Evolutionary conservation across 208 protist genomes (phyloP), one percentile per base, ranked within the genome.

Genomic region (Angomonas ambiguus): DNA sequence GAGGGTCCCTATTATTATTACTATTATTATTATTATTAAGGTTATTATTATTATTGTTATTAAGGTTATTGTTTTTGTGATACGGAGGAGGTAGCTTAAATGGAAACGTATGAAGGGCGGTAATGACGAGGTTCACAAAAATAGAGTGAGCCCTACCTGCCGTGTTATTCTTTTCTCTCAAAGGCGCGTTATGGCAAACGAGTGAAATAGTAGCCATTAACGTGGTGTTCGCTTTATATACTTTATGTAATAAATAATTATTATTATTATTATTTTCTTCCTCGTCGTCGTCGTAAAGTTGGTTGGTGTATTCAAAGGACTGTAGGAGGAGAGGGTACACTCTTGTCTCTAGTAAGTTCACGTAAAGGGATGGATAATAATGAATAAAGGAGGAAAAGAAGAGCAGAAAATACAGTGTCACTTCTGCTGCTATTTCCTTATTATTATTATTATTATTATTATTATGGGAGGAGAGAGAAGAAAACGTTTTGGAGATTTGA

Each of bases 1-100:
- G n/a, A n/a, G n/a, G n/a, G n/a, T n/a, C n/a, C n/a, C n/a, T 45
- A 45, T 45, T 45, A 45, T 45, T 45, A 45, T 45, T 45, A 45
- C 8, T 45, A 45, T 45, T 45, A 45, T 45, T 45, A 45, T 45
- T 45, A 45, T 45, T 45, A 45, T 45, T 45, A 45, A n/a, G 8
- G 16, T 45, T 45, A 45, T 16, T 45, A 45, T 45, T 45, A n/a
- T n/a, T n/a, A n/a, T n/a, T n/a, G n/a, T n/a, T n/a, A 45, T 45
- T 45, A 45, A 8, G 16, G 38, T 45, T 45, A 45, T 45, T 45
- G 16, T 45, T 45, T n/a, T n/a, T n/a, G n/a, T n/a, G n/a, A n/a
- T n/a, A n/a, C n/a, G n/a, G n/a, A n/a, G n/a, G n/a, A n/a, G n/a
- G n/a, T n/a, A n/a, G n/a, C n/a, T n/a, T n/a, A n/a, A n/a, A n/a